phyloP scores from a whole-genome alignment of 1,284 basidiomycete genomes.

The Irpex sp. region DNA sequence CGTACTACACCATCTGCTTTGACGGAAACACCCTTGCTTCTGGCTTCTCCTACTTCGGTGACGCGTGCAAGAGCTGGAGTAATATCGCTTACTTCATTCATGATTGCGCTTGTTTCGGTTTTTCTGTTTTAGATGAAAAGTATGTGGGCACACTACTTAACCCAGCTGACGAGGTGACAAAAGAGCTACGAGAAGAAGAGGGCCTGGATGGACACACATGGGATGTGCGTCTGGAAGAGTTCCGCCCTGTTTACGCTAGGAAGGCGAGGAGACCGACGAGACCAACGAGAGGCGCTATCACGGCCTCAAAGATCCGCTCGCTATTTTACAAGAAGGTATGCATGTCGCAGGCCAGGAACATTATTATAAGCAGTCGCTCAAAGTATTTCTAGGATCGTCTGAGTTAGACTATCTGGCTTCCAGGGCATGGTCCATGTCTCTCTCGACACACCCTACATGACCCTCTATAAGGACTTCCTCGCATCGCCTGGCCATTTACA shows the following conservation, averaged over 20 bases:
- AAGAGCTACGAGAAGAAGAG: conserved; percentile 62
- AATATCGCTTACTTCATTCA: conserved; percentile 79
- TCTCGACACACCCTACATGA: conserved; percentile 64
- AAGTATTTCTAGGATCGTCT: conserved; percentile 66
- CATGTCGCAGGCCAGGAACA: not conserved
- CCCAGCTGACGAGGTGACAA: conserved; percentile 46
- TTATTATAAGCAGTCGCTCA: too few species aligned
- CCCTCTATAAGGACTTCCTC: conserved; percentile 56
- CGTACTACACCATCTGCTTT: conserved; percentile 63
- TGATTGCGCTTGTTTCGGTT: conserved; percentile 68
- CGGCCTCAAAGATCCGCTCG: conserved; percentile 70
- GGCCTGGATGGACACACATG: conserved; percentile 59
- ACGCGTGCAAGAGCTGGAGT: conserved; percentile 38
- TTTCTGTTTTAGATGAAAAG: conserved; percentile 49
- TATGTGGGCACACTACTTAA: conserved; percentile 47
- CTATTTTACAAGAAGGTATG: conserved; percentile 60
- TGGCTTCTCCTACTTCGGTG: conserved; percentile 64
- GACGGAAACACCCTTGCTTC: conserved; percentile 77
- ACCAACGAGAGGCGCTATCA: conserved; percentile 62
- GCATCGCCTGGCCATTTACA: conserved; percentile 56
- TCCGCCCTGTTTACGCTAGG: conserved; percentile 65
- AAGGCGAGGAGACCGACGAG: conserved; percentile 47
- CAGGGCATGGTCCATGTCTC: conserved; percentile 77
- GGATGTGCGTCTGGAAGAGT: conserved; percentile 77
- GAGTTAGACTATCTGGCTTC: conserved; percentile 82